phyloP scores from a whole-genome alignment of 768 basidiomycete genomes.

The Asterophora parasitica region DNA sequence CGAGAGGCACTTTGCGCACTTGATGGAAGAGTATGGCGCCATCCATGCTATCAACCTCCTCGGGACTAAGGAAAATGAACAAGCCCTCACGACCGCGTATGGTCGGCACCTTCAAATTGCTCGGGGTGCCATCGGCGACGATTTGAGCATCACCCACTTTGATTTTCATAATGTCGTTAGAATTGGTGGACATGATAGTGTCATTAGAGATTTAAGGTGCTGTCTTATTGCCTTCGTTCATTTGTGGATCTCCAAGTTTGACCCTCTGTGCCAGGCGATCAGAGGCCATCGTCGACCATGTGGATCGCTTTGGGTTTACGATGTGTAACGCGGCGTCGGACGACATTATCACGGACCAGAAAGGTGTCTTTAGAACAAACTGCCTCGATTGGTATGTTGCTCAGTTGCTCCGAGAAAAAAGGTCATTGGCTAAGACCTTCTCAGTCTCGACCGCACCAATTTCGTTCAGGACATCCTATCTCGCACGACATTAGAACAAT shows the following conservation, averaged over 20 bases:
- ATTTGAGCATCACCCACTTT: conserved; percentile 79
- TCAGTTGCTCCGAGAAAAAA: neutral
- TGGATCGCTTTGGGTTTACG: conserved; percentile 83
- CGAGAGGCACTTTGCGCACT: conserved; percentile 84
- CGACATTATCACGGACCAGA: conserved; percentile 81
- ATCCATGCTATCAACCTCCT: conserved; percentile 90
- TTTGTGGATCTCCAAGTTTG: neutral
- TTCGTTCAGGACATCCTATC: conserved; percentile 96
- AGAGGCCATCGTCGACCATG: conserved; percentile 52
- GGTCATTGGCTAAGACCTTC: conserved; percentile 6
- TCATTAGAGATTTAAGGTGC: conserved; percentile 69
- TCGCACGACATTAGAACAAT: conserved; percentile 73
- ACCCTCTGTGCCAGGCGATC: conserved; percentile 42
- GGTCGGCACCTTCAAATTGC: conserved; percentile 72
- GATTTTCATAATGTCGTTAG: conserved; percentile 89
- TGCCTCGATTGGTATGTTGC: conserved; percentile 82
- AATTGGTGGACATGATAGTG: conserved; percentile 81
- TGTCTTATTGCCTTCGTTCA: conserved; percentile 8
- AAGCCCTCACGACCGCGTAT: conserved; percentile 78
- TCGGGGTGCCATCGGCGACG: conserved; percentile 55
- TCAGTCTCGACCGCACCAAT: conserved; percentile 93
- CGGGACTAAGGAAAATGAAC: conserved; percentile 89
- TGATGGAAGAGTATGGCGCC: conserved; percentile 81
- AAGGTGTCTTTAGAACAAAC: conserved; percentile 90
- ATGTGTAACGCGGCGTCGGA: conserved; percentile 64